These are phyloP conservation scores for Suhomyces anneliseae DNA, from an alignment of 1,139 yeast genomes.

Conservation along the genomic window DNA sequence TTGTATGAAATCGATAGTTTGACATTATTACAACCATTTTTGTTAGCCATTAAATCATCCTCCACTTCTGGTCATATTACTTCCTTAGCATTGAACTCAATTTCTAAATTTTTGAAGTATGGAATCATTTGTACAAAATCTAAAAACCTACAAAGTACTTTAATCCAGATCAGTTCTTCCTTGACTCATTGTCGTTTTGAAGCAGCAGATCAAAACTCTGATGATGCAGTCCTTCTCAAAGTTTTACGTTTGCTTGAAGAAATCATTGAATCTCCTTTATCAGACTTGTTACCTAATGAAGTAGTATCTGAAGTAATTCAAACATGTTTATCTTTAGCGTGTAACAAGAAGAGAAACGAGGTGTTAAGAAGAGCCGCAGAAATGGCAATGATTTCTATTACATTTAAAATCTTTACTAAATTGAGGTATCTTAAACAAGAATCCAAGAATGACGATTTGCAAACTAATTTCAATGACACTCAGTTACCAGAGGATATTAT, in stretches of 20 bases:
- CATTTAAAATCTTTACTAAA: conserved; percentile 65
- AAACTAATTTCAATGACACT: conserved; percentile 36
- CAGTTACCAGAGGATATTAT: conserved; percentile 42
- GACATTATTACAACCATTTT: conserved; percentile 80
- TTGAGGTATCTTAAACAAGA: conserved; percentile 60
- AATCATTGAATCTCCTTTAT: conserved; percentile 64
- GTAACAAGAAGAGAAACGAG: conserved; percentile 89
- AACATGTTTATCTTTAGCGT: conserved; percentile 88
- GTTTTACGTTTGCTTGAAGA: conserved; percentile 75
- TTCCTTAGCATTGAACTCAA: conserved; percentile 72
- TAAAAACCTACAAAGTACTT: conserved; percentile 47
- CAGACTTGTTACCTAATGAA: conserved; percentile 71
- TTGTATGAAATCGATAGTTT: conserved; percentile 65
- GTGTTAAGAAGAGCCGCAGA: conserved; percentile 89
- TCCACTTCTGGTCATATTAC: conserved; percentile 87
- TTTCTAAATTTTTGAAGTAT: conserved; percentile 69
- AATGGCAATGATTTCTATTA: conserved; percentile 71
- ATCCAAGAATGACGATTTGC: conserved; percentile 28
- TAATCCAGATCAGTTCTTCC: conserved; percentile 68
- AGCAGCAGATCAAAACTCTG: conserved; percentile 90
- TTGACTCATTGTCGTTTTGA: conserved; percentile 94
- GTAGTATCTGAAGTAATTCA: conserved; percentile 87
- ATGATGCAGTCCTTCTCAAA: conserved; percentile 85
- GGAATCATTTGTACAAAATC: conserved; percentile 50
- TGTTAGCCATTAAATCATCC: conserved; percentile 82